Evolutionary conservation across 345 rosid genomes (phyloP).

Genomic region (Dipteronia dyeriana): DNA sequence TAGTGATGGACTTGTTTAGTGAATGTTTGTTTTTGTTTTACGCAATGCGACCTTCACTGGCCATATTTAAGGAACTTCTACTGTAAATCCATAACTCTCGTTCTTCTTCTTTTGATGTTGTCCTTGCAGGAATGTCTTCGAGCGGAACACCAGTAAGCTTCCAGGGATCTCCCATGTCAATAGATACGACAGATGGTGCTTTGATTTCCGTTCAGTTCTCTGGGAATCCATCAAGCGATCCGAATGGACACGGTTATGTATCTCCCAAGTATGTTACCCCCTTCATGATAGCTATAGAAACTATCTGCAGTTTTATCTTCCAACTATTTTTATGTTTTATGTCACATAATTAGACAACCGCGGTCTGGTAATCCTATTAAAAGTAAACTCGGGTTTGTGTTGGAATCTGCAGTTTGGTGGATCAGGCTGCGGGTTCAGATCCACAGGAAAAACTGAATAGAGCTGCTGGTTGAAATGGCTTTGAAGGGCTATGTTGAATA

Average conservation of each 20-base stretch:
- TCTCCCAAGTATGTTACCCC: constrained; percentile 44
- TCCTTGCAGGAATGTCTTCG: constrained; percentile 67
- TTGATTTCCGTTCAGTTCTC: constrained; percentile 60
- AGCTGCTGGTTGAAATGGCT: constrained; percentile 33
- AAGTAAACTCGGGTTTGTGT: neutral
- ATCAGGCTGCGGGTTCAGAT: constrained; percentile 51
- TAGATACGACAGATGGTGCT: constrained; percentile 39
- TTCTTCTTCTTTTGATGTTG: neutral
- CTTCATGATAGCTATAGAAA: neutral
- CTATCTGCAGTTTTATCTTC: neutral
- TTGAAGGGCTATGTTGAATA: neutral
- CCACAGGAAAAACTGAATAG: constrained; percentile 30
- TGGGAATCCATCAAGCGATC: constrained; percentile 44
- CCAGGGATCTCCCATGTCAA: constrained; percentile 48
- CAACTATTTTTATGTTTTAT: neutral
- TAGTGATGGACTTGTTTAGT: neutral
- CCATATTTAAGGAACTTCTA: neutral
- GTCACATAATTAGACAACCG: neutral
- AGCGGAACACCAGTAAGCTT: constrained; percentile 34
- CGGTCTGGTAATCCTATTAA: neutral
- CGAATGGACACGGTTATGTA: constrained; percentile 35
- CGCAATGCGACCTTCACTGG: neutral
- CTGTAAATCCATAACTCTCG: neutral
- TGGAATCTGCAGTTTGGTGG: constrained; percentile 44
- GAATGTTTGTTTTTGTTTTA: neutral